Evolutionary conservation across 176 grass and related monocot genomes (phyloP).

Genomic region (Ensete ventricosum): DNA sequence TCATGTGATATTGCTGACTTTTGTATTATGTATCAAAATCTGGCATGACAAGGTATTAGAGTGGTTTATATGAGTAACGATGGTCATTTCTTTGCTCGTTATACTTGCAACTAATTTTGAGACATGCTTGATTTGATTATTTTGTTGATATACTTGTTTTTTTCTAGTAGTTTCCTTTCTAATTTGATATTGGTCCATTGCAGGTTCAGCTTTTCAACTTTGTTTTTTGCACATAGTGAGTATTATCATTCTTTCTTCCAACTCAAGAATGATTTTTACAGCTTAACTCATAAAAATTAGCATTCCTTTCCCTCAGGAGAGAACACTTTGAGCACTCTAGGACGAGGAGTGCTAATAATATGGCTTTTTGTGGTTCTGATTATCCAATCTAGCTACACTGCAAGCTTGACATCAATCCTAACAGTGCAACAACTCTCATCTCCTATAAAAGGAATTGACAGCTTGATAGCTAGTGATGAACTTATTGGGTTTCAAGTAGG

Average conservation of each 20-base stretch:
- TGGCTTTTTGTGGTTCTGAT: conserved; percentile 98
- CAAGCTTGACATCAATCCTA: conserved; percentile 96
- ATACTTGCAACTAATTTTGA: too few species aligned
- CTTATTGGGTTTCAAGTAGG: conserved; percentile 87
- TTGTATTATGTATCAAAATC: too few species aligned
- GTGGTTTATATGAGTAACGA: too few species aligned
- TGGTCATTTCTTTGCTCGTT: too few species aligned
- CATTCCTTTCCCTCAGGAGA: conserved; percentile 43
- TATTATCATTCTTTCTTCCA: conserved; percentile 11
- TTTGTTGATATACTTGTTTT: background rate
- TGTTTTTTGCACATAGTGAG: conserved; percentile 99
- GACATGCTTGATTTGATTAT: background rate
- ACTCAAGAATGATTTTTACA: background rate
- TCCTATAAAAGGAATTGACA: conserved; percentile 68
- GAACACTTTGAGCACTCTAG: conserved; percentile 67
- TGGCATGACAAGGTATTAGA: too few species aligned
- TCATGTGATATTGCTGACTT: too few species aligned
- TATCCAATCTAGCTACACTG: conserved; percentile 92
- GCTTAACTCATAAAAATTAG: background rate
- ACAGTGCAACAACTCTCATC: conserved; percentile 85
- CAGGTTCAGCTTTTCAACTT: conserved; percentile 98
- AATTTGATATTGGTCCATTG: conserved; percentile 4
- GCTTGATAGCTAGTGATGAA: conserved; percentile 46
- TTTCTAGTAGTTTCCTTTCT: background rate
- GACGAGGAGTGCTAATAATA: conserved; percentile 77